These are phyloP conservation scores for Leccinellum albellum DNA, from an alignment of 768 basidiomycete genomes.

Conservation along the genomic window DNA sequence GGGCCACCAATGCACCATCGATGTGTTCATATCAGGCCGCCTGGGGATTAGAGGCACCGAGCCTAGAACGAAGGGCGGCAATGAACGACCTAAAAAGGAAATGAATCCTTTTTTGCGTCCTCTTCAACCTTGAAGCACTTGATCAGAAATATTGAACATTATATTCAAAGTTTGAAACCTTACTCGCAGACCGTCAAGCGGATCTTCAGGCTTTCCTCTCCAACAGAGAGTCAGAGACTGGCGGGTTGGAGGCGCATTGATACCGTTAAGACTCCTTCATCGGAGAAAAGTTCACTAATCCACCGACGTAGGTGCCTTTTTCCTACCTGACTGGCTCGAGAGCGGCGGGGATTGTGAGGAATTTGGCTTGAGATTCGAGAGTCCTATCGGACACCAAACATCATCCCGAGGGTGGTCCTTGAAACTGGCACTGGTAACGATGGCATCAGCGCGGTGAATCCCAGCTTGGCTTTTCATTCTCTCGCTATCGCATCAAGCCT, in stretches of 20 bases:
- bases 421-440: not conserved
- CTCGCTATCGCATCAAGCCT: not conserved
- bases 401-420: not conserved
- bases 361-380: not conserved
- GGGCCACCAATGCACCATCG: not conserved
- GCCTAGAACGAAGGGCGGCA: not conserved
- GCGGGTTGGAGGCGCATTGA: not conserved
- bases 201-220: not conserved
- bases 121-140: not conserved
- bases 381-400: not conserved
- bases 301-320: not conserved
- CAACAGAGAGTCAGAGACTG: not conserved
- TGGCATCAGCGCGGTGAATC: constrained; percentile 2
- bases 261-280: not conserved
- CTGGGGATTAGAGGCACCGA: not conserved
- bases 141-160: not conserved
- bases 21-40: not conserved
- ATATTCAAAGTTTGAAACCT: not conserved
- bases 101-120: not conserved
- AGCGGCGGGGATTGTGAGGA: not conserved
- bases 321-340: not conserved
- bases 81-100: not conserved
- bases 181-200: not conserved
- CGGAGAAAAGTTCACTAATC: not conserved
- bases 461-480: not conserved